Evolutionary conservation across 208 protist species (phyloP).

Genomic region (Strigomonas culicis): DNA sequence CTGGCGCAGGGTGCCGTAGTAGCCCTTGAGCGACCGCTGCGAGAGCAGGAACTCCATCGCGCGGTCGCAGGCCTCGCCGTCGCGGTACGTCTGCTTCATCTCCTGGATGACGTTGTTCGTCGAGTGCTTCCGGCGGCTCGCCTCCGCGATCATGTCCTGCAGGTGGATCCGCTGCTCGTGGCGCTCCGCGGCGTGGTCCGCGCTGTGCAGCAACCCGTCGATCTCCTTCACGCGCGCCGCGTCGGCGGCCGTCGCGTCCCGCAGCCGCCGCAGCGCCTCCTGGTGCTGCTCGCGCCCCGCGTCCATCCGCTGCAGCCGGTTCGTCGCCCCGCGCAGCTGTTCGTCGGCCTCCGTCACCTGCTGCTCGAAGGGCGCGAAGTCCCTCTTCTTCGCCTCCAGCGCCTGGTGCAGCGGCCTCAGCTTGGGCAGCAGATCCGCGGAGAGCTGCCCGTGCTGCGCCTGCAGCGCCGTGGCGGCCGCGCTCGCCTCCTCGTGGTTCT

Average conservation of each 20-base stretch:
- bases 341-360: constrained; percentile 65
- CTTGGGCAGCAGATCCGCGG: constrained; percentile 69
- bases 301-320: constrained; percentile 42
- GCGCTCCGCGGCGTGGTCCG: constrained; percentile 33
- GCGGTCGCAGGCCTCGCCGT: constrained; percentile 82
- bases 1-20: constrained; percentile 97
- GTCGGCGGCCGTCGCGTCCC: constrained; percentile 19
- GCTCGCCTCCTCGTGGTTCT: constrained; percentile 76
- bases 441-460: constrained; percentile 60
- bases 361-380: constrained; percentile 85
- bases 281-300: constrained; percentile 20
- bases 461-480: constrained; percentile 52
- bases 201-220: constrained; percentile 34
- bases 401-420: constrained; percentile 82
- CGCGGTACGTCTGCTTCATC: constrained; percentile 71
- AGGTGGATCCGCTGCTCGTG: constrained; percentile 63
- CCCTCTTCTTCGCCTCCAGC: constrained; percentile 91
- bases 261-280: constrained; percentile 34
- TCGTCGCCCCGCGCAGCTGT: constrained; percentile 40
- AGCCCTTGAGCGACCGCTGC: constrained; percentile 83
- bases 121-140: constrained; percentile 65
- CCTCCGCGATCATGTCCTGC: constrained; percentile 64
- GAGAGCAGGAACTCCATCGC: constrained; percentile 84
- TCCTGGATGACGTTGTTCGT: constrained; percentile 81
- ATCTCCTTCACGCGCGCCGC: constrained; percentile 41